Evolutionary conservation across 2,329 filamentous ascomycete genomes (phyloP), one percentile per base, ranked within the genome.

Genomic region (Neopestalotiopsis sp.): DNA sequence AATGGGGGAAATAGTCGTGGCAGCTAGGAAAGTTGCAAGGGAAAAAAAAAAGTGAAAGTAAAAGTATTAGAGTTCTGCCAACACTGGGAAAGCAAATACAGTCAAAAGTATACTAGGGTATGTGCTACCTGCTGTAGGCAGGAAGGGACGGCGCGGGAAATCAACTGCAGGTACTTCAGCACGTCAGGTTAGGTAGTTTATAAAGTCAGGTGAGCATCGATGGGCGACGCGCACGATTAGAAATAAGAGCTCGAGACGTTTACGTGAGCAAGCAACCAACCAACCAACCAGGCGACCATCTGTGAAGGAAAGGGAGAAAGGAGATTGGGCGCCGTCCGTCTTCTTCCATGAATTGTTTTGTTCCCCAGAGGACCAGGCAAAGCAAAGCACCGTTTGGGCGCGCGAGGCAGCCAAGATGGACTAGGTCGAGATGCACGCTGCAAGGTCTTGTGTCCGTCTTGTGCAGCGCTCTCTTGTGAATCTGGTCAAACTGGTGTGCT

Each of bases 281-380:
- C 42, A 49, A 17, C 17, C 45, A n/a, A n/a, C 17, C 17, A 52
- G 45, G 45, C 17, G 45, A 52, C 45, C 45, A 38, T 38, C 10
- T 38, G 34, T 10, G 10, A 38, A 10, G 34, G 34, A 38, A 38
- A 38, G 34, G 10, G 10, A 38, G 34, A 38, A 10, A 7, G 34
- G 2, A 38, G 6, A 38, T 38, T 38, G 34, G 34, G 34, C 34
- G 34, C 34, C 34, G 34, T 56, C 49, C 24, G 24, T 28, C 24
- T 28, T 56, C 14, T 67, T 52, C 57, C 65, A 42, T 62, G 45
- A 67, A 60, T 60, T 40, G 49, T 67, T 67, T 67, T 49, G 57
- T 40, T 62, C 28, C 45, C 45, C 14, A 28, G 24, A 28, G 24
- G 24, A 28, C 24, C 24, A 28, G 24, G 24, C 24, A 6, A 24